Percentiles rank a stretch among this genome's conserved stretches.
Conservation (phyloP, 2,329 filamentous ascomycete species). For the Arthrobotrys entomopaga region DNA sequence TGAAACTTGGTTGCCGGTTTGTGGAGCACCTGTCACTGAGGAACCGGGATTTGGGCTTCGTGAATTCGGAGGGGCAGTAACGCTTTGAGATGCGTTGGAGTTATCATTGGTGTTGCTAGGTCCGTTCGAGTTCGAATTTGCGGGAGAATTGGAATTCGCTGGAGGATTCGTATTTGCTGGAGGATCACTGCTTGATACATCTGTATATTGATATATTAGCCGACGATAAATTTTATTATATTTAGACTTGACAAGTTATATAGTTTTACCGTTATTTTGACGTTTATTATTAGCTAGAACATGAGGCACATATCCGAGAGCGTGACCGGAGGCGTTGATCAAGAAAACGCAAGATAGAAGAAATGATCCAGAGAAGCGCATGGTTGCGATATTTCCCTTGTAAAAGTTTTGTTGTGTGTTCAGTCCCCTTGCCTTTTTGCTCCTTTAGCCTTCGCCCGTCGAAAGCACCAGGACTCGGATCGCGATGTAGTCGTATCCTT, state of each 20-base stretch:
- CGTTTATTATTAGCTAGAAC: constrained; percentile 11
- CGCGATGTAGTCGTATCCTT: too few species aligned
- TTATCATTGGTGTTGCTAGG: too few species aligned
- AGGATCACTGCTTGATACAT: constrained; percentile 17
- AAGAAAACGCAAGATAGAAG: constrained; percentile 32
- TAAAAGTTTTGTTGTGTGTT: too few species aligned
- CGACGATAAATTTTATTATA: background rate
- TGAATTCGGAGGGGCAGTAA: constrained; percentile 11
- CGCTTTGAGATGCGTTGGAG: background rate
- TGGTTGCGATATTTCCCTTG: constrained; percentile 1
- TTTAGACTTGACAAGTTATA: background rate
- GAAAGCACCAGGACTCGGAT: too few species aligned
- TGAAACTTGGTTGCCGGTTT: constrained; percentile 7
- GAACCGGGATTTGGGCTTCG: background rate
- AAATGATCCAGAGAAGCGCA: constrained; percentile 32
- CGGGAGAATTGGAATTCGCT: constrained; percentile 11
- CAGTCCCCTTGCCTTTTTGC: too few species aligned
- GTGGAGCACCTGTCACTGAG: too few species aligned
- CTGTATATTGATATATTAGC: background rate
- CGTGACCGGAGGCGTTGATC: constrained; percentile 21
- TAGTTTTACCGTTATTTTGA: constrained; percentile 26
- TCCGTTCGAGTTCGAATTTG: background rate
- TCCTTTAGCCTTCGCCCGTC: too few species aligned
- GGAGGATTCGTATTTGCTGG: constrained; percentile 17
- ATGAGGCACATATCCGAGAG: constrained; percentile 7